These are phyloP conservation scores for Fusarium anguioides DNA, from an alignment of 2,329 filamentous ascomycete genomes.

Conservation along the genomic window DNA sequence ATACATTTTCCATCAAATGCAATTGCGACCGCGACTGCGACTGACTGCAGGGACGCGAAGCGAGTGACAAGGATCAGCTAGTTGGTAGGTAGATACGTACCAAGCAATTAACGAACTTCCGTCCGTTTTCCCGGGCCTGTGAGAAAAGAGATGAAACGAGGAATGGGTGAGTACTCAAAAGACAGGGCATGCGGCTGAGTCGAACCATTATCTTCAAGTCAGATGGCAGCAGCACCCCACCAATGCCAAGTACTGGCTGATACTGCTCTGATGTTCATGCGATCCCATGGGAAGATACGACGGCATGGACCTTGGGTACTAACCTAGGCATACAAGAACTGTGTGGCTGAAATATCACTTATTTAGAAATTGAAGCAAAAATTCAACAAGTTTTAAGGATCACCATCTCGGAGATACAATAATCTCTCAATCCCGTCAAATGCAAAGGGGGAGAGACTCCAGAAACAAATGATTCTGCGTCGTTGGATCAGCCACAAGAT, in stretches of 20 bases:
- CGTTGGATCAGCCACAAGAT: conserved; percentile 23
- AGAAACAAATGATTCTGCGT: conserved; percentile 19
- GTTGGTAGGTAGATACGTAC: not conserved
- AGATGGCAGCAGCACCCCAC: conserved; percentile 38
- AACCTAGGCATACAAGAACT: too few species aligned
- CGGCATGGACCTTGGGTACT: too few species aligned
- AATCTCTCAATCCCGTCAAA: not conserved
- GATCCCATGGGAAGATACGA: too few species aligned
- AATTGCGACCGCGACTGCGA: not conserved
- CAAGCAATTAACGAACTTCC: not conserved
- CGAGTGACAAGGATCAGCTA: not conserved
- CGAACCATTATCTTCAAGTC: conserved; percentile 31
- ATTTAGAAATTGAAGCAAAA: not conserved
- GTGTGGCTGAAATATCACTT: conserved; percentile 5
- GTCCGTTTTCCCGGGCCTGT: not conserved
- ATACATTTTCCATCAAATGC: not conserved
- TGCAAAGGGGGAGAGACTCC: conserved; percentile 10
- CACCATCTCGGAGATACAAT: not conserved
- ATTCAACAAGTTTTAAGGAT: not conserved
- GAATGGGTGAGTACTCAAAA: conserved; percentile 21
- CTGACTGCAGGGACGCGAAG: conserved; percentile 3
- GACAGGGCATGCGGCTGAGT: conserved; percentile 39
- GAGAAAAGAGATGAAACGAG: conserved; percentile 19
- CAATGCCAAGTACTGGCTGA: conserved; percentile 4
- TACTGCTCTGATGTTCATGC: not conserved